A percentile compares a stretch with the other conserved stretches of the same genome.
Evolutionary conservation across 805 yeast species (phyloP).

Genomic region (Yamadazyma olivae): DNA sequence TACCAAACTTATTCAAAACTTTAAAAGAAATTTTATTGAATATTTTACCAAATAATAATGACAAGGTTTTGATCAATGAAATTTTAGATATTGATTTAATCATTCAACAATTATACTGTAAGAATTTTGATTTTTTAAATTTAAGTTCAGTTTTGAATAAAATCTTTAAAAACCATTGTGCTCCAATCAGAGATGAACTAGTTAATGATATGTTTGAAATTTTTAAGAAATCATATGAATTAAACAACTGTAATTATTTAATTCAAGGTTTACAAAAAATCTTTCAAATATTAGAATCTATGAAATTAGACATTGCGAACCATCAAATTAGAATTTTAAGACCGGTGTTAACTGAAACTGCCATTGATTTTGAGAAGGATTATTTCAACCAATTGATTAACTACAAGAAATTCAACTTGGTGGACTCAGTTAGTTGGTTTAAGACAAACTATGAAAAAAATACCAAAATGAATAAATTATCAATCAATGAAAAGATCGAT

Average conservation of each 20-base stretch:
- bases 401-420: conserved; percentile 57
- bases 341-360: conserved; percentile 81
- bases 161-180: conserved; percentile 85
- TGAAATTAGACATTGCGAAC: conserved; percentile 93
- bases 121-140: conserved; percentile 68
- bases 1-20: conserved; percentile 75
- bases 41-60: conserved; percentile 73
- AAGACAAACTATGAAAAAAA: conserved; percentile 30
- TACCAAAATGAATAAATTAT: conserved; percentile 3
- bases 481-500: not conserved
- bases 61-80: conserved; percentile 61
- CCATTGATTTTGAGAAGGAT: conserved; percentile 85
- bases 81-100: conserved; percentile 74
- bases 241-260: conserved; percentile 45
- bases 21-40: conserved; percentile 71
- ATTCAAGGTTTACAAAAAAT: conserved; percentile 76
- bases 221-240: conserved; percentile 50
- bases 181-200: conserved; percentile 93
- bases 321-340: conserved; percentile 86
- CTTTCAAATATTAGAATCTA: conserved; percentile 84
- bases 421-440: conserved; percentile 68
- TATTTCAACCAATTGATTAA: conserved; percentile 57
- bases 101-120: conserved; percentile 68
- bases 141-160: conserved; percentile 72
- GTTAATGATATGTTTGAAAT: conserved; percentile 74